Base-by-base conservation (phyloP, 306 rosid genomes). In the Cyamopsis tetragonoloba region DNA sequence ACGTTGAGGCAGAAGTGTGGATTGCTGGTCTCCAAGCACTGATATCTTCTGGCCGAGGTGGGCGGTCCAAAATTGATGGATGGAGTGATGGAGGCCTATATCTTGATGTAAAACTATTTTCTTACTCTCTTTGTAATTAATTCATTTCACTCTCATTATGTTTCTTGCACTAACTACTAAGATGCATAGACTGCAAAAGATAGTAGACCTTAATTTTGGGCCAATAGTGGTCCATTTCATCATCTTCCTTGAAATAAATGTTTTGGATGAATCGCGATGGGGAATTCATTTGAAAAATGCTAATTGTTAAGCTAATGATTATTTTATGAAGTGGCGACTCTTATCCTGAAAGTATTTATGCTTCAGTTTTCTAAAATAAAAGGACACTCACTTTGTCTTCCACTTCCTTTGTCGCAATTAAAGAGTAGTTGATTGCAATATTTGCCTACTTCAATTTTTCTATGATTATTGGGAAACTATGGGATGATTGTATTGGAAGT, bases 1-100 rank as follows among this genome's bases (percentile, higher is more conserved):
- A 86, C 83, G 86, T 82, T 72, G 96, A 93, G 84, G 96, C 96
- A 7, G 96, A 89, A 76, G 87, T 87, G 84, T 93, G 98, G 98
- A 89, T 89, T 79, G 77, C 85, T 37, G 98, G 98, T 68, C 88
- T 93, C 76, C 80, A 85, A 75, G 85, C 85, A 22, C 71, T 93
- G 66, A 84, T 86, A 69, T 76, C 88, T 61, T 86, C 90, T 65
- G 89, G 85, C 70, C 91, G 82, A 81, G 91, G 91, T 77, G 98
- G 96, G 66, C 96, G 98, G 77, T 92, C 96, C 75, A 92, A 92
- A 75, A 93, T 93, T 67, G 98, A 93, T 79, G 98, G 96, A 77
- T 86, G 96, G 96, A 83, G 83, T 88, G 98, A 92, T 72, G 98
- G 91, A 65, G 93, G 91, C 88, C 82, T 93, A 58, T 80, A 81